phyloP scores from a whole-genome alignment of 768 basidiomycete species.

The Tephrocybe sp. region DNA sequence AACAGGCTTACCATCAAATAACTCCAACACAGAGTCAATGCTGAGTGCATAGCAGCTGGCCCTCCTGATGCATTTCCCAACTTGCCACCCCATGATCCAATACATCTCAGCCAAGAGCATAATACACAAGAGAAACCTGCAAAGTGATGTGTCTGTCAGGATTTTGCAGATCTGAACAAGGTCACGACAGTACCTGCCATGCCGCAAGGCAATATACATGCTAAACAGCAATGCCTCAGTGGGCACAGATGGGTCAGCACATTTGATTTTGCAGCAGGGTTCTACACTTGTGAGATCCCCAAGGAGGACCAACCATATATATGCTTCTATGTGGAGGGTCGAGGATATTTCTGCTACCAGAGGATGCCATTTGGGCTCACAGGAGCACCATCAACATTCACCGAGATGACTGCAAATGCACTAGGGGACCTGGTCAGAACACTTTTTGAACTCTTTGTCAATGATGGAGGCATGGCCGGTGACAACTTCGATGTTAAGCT shows the following conservation, averaged over 20 bases:
- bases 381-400: too few relatives aligned
- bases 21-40: conserved; percentile 31
- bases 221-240: conserved; percentile 34
- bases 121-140: conserved; percentile 31
- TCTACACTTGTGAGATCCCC: too few relatives aligned
- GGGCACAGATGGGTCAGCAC: conserved; percentile 32
- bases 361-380: too few relatives aligned
- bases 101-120: not conserved
- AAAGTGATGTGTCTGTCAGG: conserved; percentile 12
- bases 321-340: too few relatives aligned
- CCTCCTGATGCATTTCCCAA: conserved; percentile 17
- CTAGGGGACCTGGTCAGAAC: conserved; percentile 18
- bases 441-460: conserved; percentile 36
- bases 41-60: conserved; percentile 28
- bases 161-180: conserved; percentile 5
- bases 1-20: conserved; percentile 31
- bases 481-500: too few relatives aligned
- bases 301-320: too few relatives aligned
- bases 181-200: conserved; percentile 25
- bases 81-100: conserved; percentile 21
- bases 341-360: too few relatives aligned
- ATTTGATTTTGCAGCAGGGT: conserved; percentile 41
- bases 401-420: too few relatives aligned
- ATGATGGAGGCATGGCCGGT: too few relatives aligned
- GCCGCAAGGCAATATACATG: conserved; percentile 34